Percentiles rank a stretch among this genome's conserved stretches.
Conservation (phyloP, 768 basidiomycete species). For the Coprinopsis cinerea region DNA sequence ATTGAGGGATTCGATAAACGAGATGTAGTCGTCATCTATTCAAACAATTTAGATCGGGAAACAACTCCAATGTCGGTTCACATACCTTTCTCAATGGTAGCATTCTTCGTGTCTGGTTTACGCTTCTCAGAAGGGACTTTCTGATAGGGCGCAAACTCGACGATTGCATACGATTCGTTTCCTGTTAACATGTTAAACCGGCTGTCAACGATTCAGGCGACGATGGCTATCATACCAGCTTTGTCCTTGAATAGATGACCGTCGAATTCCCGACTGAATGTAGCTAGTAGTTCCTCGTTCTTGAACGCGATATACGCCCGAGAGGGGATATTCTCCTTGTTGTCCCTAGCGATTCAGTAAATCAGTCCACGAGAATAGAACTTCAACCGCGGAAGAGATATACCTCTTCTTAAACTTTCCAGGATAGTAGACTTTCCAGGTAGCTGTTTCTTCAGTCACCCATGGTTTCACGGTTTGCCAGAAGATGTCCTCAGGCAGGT, state of each 20-base stretch:
- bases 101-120: slow-evolving; percentile 76
- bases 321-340: slow-evolving; percentile 81
- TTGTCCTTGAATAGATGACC: slow-evolving; percentile 92
- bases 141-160: slow-evolving; percentile 93
- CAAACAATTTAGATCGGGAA: neutral
- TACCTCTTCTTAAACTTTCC: slow-evolving; percentile 73
- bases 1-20: slow-evolving; percentile 74
- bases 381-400: slow-evolving; percentile 15
- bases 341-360: slow-evolving; percentile 44
- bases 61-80: neutral
- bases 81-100: slow-evolving; percentile 87
- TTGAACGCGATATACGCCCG: slow-evolving; percentile 92
- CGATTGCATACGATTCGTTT: slow-evolving; percentile 80
- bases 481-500: slow-evolving; percentile 87
- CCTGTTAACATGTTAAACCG: slow-evolving; percentile 59
- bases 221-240: slow-evolving; percentile 50
- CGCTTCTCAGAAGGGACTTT: slow-evolving; percentile 71
- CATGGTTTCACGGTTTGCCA: slow-evolving; percentile 87
- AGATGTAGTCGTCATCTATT: slow-evolving; percentile 79
- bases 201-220: neutral
- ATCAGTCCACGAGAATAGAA: neutral
- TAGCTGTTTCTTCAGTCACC: slow-evolving; percentile 68
- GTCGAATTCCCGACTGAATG: slow-evolving; percentile 81
- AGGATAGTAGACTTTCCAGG: slow-evolving; percentile 60
- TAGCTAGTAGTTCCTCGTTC: slow-evolving; percentile 60